phyloP scores from a whole-genome alignment of 2,329 filamentous ascomycete genomes.

The Trichophyton schoenleinii region DNA sequence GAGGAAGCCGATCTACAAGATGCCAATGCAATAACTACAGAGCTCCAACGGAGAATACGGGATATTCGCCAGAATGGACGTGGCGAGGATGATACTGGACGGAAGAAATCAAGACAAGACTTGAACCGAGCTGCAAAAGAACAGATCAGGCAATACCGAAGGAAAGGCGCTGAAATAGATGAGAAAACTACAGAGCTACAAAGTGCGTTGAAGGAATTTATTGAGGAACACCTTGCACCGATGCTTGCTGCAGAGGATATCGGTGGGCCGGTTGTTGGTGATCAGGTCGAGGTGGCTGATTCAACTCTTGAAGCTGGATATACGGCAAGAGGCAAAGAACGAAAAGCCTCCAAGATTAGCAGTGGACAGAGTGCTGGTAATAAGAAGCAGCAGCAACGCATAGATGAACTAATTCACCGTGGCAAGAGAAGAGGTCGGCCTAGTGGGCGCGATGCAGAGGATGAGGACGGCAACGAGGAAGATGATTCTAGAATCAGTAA shows the following conservation, averaged over 20 bases:
- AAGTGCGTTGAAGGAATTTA: slow-evolving; percentile 54
- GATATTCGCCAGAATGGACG: slow-evolving; percentile 42
- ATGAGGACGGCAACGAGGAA: slow-evolving; percentile 16
- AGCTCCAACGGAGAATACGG: slow-evolving; percentile 47
- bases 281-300: slow-evolving; percentile 53
- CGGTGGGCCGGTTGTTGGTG: slow-evolving; percentile 69
- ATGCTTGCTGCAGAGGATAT: slow-evolving; percentile 76
- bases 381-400: slow-evolving; percentile 35
- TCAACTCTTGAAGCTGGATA: slow-evolving; percentile 42
- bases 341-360: slow-evolving; percentile 30
- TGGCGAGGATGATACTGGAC: slow-evolving; percentile 35
- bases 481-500: slow-evolving; percentile 20
- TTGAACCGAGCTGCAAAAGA: slow-evolving; percentile 51
- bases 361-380: slow-evolving; percentile 17
- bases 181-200: slow-evolving; percentile 49
- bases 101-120: slow-evolving; percentile 35
- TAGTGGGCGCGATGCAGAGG: slow-evolving; percentile 1
- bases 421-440: not conserved
- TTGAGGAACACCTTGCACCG: slow-evolving; percentile 55
- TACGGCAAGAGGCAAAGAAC: slow-evolving; percentile 39
- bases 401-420: slow-evolving; percentile 39
- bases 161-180: slow-evolving; percentile 49
- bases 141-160: slow-evolving; percentile 47
- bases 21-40: slow-evolving; percentile 33
- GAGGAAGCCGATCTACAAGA: slow-evolving; percentile 39